Base-by-base conservation (phyloP, 2,329 filamentous ascomycete genomes). In the Neodidymelliopsis sp. region DNA sequence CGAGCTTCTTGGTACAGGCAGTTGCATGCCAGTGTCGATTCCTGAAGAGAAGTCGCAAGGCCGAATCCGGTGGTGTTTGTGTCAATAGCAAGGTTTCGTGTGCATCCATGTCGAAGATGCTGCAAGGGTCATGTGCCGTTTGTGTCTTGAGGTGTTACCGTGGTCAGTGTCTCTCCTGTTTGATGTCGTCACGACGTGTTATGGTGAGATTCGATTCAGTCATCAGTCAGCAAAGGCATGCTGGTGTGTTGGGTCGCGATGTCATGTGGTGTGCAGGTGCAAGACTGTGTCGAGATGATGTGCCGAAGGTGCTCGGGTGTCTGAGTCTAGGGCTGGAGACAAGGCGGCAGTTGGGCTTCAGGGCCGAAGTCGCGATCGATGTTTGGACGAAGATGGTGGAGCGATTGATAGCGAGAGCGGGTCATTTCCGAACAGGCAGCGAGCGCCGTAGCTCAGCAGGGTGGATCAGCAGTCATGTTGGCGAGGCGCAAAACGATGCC, bases 391-490 rank as follows among this genome's bases (percentile, higher is more conserved):
- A 43, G 35, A 19, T 35, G 29, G 40, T 39, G 39, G 40, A 36
- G 23, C 23, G 8, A 23, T 20, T 12, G 22, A 22, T 22, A 15
- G 31, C 31, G 11, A 22, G 13, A 25, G 38, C 19, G 24, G n/a
- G 37, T 44, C 47, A 44, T 44, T 15, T 50, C 47, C 47, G 47
- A 44, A 44, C 33, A 44, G 29, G 47, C 47, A 34, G 33, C 24
- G 35, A 53, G 46, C 52, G 56, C 52, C 53, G 53, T 52, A 51
- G 46, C 58, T 38, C 55, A 58, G 56, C 52, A 62, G 55, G 27
- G 45, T 38, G 24, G 54, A 62, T 63, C 56, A 43, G 51, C 56
- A 49, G 53, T 42, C 38, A 49, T 45, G 41, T 36, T 22, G 18
- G 24, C 27, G 45, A 42, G 48, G 35, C 33, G 31, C 39, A 29